These are phyloP conservation scores for Trypanosoma conorhini DNA, from an alignment of 208 protist species.

Conservation along the genomic window DNA sequence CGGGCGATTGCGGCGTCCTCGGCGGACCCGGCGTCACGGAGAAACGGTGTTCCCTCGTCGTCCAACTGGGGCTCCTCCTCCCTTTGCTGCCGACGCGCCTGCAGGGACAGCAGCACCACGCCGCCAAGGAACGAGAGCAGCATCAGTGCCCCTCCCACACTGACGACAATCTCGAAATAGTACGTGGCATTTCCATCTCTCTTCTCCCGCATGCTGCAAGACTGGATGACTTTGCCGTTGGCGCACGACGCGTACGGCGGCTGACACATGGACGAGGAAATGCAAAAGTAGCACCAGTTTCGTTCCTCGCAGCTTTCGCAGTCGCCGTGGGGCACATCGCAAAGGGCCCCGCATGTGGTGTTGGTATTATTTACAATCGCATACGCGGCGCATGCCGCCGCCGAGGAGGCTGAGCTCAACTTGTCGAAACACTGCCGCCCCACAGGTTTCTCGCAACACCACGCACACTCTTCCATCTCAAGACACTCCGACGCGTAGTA, in stretches of 20 bases:
- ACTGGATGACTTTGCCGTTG: slow-evolving; percentile 26
- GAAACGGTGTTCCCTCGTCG: slow-evolving; percentile 13
- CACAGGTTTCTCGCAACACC: slow-evolving; percentile 40
- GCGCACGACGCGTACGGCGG: slow-evolving; percentile 15
- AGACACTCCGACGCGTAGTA: slow-evolving; percentile 41
- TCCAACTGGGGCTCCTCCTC: neutral
- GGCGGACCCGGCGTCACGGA: neutral
- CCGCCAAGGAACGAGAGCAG: neutral
- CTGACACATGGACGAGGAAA: slow-evolving; percentile 18
- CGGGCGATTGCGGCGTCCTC: neutral
- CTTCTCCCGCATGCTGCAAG: slow-evolving; percentile 16
- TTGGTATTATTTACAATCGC: slow-evolving; percentile 19
- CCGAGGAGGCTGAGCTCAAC: neutral
- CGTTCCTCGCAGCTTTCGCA: slow-evolving; percentile 28
- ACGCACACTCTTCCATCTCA: slow-evolving; percentile 26
- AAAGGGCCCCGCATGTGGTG: slow-evolving; percentile 36
- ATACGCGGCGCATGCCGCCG: slow-evolving; percentile 13
- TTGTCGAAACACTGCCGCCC: slow-evolving; percentile 38
- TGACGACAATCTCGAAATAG: slow-evolving; percentile 10
- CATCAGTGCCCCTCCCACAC: slow-evolving; percentile 3
- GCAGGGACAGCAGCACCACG: neutral
- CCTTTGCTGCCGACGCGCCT: neutral
- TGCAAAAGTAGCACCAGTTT: slow-evolving; percentile 48
- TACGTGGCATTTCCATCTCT: neutral
- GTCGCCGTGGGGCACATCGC: neutral